Evolutionary conservation across 2,329 filamentous ascomycete species (phyloP).

Genomic region (Diaporthe sp.): DNA sequence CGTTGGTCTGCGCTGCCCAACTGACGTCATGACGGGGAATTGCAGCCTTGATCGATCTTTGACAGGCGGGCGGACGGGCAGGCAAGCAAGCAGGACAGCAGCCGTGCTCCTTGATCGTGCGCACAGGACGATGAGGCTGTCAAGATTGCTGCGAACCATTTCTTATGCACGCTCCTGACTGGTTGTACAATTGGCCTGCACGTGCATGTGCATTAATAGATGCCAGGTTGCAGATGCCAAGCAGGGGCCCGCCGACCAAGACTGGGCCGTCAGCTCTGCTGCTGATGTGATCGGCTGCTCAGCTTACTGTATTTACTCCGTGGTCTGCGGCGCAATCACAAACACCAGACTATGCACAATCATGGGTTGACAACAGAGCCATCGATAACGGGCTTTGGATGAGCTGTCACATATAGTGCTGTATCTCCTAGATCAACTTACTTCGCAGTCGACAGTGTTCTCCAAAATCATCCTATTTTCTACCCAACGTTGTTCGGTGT

Average conservation of each 20-base stretch:
- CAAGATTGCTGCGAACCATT: slow-evolving; percentile 14
- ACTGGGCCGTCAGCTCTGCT: slow-evolving; percentile 8
- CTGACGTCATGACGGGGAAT: slow-evolving; percentile 38
- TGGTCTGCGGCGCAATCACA: not conserved
- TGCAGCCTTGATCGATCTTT: slow-evolving; percentile 4
- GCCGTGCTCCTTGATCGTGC: slow-evolving; percentile 5
- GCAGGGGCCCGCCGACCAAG: slow-evolving; percentile 15
- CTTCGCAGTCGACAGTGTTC: not conserved
- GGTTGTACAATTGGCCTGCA: slow-evolving; percentile 6
- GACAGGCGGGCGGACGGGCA: not conserved
- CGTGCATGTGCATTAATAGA: slow-evolving; percentile 27
- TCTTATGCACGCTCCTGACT: slow-evolving; percentile 18
- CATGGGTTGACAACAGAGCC: not conserved
- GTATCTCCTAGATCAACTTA: not conserved
- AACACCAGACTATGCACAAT: not conserved
- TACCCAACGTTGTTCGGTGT: not conserved
- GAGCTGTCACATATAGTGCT: not conserved
- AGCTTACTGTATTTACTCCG: slow-evolving; percentile 5
- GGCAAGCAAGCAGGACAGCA: not conserved
- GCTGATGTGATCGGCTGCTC: slow-evolving; percentile 9
- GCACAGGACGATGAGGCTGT: slow-evolving; percentile 1
- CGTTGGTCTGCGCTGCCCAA: not conserved
- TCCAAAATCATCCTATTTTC: not conserved
- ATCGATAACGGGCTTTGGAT: not conserved
- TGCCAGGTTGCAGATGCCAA: slow-evolving; percentile 28